phyloP scores from a whole-genome alignment of 306 rosid genomes.

The Vachellia pachyceras region DNA sequence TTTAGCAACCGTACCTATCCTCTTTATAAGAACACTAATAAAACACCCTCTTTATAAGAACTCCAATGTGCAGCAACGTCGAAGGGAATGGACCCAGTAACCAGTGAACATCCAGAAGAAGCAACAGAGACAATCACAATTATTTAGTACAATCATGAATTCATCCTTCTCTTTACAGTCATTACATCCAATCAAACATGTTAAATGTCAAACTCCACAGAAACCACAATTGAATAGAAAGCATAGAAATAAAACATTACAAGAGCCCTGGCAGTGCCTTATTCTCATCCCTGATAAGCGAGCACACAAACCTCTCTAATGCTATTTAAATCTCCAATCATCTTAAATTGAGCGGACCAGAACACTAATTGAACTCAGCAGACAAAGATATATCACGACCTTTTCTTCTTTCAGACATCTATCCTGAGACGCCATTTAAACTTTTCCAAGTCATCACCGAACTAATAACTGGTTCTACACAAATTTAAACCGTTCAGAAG shows the following conservation, averaged over 20 bases:
- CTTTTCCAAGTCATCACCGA: background rate
- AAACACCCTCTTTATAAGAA: too few species aligned
- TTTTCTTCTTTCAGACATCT: constrained; percentile 2
- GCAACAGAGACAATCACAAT: background rate
- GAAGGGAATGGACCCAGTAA: background rate
- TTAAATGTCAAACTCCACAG: background rate
- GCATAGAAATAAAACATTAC: background rate
- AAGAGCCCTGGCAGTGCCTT: constrained; percentile 2
- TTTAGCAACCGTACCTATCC: background rate
- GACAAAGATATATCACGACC: constrained; percentile 14
- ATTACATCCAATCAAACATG: background rate
- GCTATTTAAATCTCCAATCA: background rate
- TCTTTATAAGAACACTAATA: background rate
- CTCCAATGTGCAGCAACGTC: background rate
- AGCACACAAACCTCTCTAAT: background rate
- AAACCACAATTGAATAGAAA: background rate
- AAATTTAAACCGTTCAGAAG: background rate
- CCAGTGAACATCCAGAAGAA: background rate
- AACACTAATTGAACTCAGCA: constrained; percentile 20
- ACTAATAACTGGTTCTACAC: constrained; percentile 5
- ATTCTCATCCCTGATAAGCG: constrained; percentile 16
- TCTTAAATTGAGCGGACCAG: constrained; percentile 16
- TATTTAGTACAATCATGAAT: background rate
- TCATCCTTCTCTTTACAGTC: too few species aligned
- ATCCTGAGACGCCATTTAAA: background rate